Base-by-base conservation (phyloP, 2,329 filamentous ascomycete species). In the Hansfordia pulvinata region DNA sequence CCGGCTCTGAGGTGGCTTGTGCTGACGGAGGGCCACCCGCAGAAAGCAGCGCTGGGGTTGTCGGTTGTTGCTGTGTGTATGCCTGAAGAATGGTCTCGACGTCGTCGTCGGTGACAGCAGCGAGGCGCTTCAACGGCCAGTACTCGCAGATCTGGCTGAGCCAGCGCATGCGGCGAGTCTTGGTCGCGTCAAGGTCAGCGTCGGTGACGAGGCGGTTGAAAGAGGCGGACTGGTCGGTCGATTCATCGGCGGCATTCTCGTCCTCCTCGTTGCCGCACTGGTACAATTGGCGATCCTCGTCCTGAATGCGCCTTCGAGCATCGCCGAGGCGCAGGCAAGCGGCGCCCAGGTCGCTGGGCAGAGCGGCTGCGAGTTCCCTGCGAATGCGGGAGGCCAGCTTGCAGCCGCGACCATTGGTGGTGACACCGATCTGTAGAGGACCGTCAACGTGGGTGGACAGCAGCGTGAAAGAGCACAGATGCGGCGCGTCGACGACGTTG, bases 111-210 rank as follows among this genome's bases (percentile, higher is more conserved):
- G 69, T 77, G 35, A 96, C 77, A 20, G 67, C 64, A 6, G 85
- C 84, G 2, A 98, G 67, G 11, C 81, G 72, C 35, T 75, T 76
- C 15, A 98, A 63, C 2, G 90, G 86, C 90, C 90, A 98, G 55
- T 98, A 98, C 58, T 98, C 90, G 63, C 90, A 98, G 27, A 98
- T 84, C 49, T 98, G 90, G 12, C 80, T 73, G 2, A 98, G 62
- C 90, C 90, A 98, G 31, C 90, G 71, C 62, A 93, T 86, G 27
- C 90, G 69, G 32, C 88, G 65, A 13, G 70, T 85, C 46, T 84
- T 84, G 10, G 74, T 70, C 3, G 76, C 76, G 32, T 80, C 76
- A 1, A 69, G 56, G 42, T 90, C 83, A 23, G 76, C 72, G 24
- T 82, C 76, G 0, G 58, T 70, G 6, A 96, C 67, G 4, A 98